These are phyloP conservation scores for Ophiostoma sp. DNA, from an alignment of 2,329 filamentous ascomycete genomes.

Conservation along the genomic window DNA sequence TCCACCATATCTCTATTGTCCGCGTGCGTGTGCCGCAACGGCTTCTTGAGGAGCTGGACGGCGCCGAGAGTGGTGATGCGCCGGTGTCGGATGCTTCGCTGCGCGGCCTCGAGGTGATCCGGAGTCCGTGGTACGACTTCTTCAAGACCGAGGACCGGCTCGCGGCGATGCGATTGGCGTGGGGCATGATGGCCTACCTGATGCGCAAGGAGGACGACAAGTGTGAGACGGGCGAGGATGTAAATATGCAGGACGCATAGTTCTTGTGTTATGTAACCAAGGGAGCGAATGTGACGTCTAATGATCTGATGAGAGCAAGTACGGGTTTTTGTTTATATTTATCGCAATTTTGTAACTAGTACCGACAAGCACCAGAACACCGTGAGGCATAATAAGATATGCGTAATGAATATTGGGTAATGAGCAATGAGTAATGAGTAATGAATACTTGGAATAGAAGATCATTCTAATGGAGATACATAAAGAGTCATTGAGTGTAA, in stretches of 20 bases:
- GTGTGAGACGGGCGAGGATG: slow-evolving; percentile 18
- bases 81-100: not conserved
- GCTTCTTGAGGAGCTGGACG: slow-evolving; percentile 50
- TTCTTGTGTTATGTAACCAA: not conserved
- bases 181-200: slow-evolving; percentile 55
- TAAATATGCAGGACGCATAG: slow-evolving; percentile 10
- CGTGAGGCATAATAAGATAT: too few relatives aligned
- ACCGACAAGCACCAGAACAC: too few relatives aligned
- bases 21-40: slow-evolving; percentile 52
- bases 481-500: too few relatives aligned
- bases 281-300: not conserved
- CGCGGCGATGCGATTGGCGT: slow-evolving; percentile 52
- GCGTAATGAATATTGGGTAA: too few relatives aligned
- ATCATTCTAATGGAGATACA: too few relatives aligned
- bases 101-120: slow-evolving; percentile 45
- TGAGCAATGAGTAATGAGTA: too few relatives aligned
- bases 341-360: too few relatives aligned
- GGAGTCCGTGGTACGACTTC: slow-evolving; percentile 58
- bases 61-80: slow-evolving; percentile 33
- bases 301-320: not conserved
- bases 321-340: too few relatives aligned
- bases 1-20: slow-evolving; percentile 56
- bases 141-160: slow-evolving; percentile 51
- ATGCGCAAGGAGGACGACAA: slow-evolving; percentile 40
- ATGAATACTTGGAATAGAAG: too few relatives aligned